A percentile compares a stretch with the other conserved stretches of the same genome.
phyloP scores from a whole-genome alignment of 768 basidiomycete genomes.

The Nevesoporus exiguus region DNA sequence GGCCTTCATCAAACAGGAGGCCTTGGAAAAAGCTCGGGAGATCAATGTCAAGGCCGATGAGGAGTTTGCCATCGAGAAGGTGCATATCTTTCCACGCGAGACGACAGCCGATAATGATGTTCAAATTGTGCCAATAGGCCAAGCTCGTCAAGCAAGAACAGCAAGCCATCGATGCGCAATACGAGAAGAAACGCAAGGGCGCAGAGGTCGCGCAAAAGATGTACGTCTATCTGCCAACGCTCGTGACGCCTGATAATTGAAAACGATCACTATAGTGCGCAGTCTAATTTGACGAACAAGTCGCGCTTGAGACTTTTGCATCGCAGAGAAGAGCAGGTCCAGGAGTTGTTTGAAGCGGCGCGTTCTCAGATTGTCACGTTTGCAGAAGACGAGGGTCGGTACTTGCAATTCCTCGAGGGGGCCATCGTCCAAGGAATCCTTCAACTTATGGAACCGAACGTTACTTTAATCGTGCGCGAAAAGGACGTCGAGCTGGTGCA shows the following conservation, averaged over 20 bases:
- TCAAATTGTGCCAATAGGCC: conserved; percentile 50
- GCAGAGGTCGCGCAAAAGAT: conserved; percentile 96
- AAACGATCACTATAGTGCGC: conserved; percentile 52
- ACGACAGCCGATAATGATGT: background rate
- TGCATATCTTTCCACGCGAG: conserved; percentile 18
- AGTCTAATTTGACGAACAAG: conserved; percentile 95
- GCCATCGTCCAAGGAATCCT: conserved; percentile 84
- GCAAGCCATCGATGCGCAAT: conserved; percentile 88
- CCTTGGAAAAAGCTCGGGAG: conserved; percentile 94
- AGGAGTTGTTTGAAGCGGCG: conserved; percentile 79
- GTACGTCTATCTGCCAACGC: conserved; percentile 42
- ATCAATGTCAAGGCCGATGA: conserved; percentile 97
- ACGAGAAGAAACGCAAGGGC: conserved; percentile 95
- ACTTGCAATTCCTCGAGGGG: conserved; percentile 79
- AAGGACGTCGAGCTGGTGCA: conserved; percentile 61
- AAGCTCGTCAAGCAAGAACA: conserved; percentile 97
- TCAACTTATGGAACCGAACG: conserved; percentile 71
- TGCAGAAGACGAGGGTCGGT: conserved; percentile 62
- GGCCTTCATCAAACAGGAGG: conserved; percentile 98
- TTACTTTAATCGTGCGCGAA: conserved; percentile 63
- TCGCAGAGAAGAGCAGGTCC: conserved; percentile 87
- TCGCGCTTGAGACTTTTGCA: conserved; percentile 89
- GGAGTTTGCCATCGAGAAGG: conserved; percentile 99
- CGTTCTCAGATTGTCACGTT: conserved; percentile 61
- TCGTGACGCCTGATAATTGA: background rate